A percentile compares a stretch with the other conserved stretches of the same genome.
Conservation (phyloP, 768 basidiomycete genomes). For the Leccinum obscurum region DNA sequence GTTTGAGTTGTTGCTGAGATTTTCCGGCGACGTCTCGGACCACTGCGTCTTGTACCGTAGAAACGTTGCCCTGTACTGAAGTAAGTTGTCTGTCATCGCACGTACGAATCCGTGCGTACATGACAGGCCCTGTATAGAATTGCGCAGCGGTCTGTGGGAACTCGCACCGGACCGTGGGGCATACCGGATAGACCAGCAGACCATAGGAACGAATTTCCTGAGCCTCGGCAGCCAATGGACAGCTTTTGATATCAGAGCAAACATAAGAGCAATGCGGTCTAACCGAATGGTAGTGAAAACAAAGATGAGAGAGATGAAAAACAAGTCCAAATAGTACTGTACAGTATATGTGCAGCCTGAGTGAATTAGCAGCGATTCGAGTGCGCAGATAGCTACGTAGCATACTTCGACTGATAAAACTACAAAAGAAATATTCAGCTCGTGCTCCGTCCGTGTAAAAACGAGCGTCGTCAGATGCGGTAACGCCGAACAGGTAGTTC, state of each 20-base stretch:
- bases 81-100: neutral
- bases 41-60: neutral
- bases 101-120: neutral
- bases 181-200: neutral
- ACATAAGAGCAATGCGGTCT: too few relatives aligned
- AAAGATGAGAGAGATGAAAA: neutral
- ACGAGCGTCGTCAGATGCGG: neutral
- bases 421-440: neutral
- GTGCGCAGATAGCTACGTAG: neutral
- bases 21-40: neutral
- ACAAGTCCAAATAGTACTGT: neutral
- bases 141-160: slow-evolving; percentile 1
- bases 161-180: neutral
- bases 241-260: neutral
- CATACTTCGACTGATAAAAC: neutral
- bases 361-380: neutral
- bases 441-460: too few relatives aligned
- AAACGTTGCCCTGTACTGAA: neutral
- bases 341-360: neutral
- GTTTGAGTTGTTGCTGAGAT: neutral
- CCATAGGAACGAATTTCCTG: neutral
- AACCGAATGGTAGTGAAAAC: neutral
- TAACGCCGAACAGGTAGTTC: slow-evolving; percentile 24
- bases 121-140: neutral
- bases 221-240: neutral